Conservation (phyloP, 2,329 filamentous ascomycete species). For the Pseudogymnoascus sp. region DNA sequence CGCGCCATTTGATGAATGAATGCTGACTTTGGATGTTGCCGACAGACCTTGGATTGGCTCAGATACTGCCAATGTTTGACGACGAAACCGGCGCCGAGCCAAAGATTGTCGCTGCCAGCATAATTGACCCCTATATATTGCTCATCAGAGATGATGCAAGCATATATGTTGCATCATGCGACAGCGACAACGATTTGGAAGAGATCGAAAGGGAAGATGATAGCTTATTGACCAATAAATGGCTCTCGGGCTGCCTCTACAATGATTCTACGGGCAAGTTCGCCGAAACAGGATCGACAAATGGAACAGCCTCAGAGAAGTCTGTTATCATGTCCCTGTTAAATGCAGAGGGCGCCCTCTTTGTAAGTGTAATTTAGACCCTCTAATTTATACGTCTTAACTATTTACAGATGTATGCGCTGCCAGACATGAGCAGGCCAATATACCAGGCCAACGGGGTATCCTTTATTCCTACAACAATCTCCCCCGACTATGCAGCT, state of each 20-base stretch:
- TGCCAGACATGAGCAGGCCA: constrained; percentile 63
- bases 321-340: constrained; percentile 69
- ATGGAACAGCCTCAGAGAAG: constrained; percentile 26
- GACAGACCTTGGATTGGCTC: constrained; percentile 72
- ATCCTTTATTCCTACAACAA: constrained; percentile 64
- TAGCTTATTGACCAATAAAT: constrained; percentile 53
- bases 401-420: constrained; percentile 57
- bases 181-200: constrained; percentile 75
- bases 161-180: constrained; percentile 69
- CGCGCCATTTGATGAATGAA: constrained; percentile 1
- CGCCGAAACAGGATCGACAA: constrained; percentile 24
- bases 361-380: constrained; percentile 44
- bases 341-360: constrained; percentile 62
- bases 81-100: constrained; percentile 80
- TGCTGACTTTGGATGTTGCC: constrained; percentile 11
- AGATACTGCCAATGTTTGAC: constrained; percentile 88
- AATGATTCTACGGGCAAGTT: constrained; percentile 54
- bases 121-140: constrained; percentile 77
- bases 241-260: constrained; percentile 79
- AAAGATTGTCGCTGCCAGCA: constrained; percentile 69
- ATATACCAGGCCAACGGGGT: constrained; percentile 70
- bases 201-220: constrained; percentile 61
- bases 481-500: constrained; percentile 62
- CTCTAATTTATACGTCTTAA: constrained; percentile 8
- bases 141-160: constrained; percentile 78